Evolutionary conservation across 495 filamentous ascomycete genomes (phyloP).

Genomic region (Lentithecium fluviatile): DNA sequence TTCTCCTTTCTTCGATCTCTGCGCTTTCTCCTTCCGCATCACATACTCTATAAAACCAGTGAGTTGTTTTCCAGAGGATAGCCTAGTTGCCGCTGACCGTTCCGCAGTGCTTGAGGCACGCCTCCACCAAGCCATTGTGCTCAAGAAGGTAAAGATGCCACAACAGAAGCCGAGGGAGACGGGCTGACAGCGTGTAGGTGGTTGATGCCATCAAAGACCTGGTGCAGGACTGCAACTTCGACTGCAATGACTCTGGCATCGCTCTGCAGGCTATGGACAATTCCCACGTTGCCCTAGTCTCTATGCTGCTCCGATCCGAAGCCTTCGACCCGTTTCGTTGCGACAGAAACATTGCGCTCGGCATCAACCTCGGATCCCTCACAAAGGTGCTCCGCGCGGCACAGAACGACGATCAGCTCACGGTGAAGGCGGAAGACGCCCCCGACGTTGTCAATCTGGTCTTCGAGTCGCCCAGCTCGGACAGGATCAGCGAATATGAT

Average conservation of each 20-base stretch:
- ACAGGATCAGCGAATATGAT: slow-evolving; percentile 95
- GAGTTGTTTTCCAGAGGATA: neutral
- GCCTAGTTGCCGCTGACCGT: slow-evolving; percentile 6
- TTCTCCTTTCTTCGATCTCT: neutral
- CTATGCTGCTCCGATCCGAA: slow-evolving; percentile 96
- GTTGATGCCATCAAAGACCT: slow-evolving; percentile 99
- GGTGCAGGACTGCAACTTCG: slow-evolving; percentile 99
- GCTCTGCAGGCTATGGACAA: slow-evolving; percentile 99
- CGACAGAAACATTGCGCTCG: slow-evolving; percentile 97
- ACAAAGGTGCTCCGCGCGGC: slow-evolving; percentile 96
- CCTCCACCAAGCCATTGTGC: slow-evolving; percentile 85
- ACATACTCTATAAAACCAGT: neutral
- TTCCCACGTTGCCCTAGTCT: slow-evolving; percentile 97
- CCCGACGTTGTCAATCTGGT: slow-evolving; percentile 93
- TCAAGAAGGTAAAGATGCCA: slow-evolving; percentile 77
- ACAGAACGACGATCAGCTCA: slow-evolving; percentile 92
- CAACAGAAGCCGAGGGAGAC: slow-evolving; percentile 23
- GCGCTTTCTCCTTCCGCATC: neutral
- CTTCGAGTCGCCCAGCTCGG: slow-evolving; percentile 87
- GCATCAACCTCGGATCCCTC: slow-evolving; percentile 92
- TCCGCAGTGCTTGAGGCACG: slow-evolving; percentile 89
- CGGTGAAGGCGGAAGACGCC: slow-evolving; percentile 94
- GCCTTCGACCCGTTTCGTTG: slow-evolving; percentile 96
- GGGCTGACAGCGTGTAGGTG: slow-evolving; percentile 57
- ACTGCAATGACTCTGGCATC: slow-evolving; percentile 99